These are phyloP conservation scores for Pichia rugopelliculosa DNA, from an alignment of 805 yeast genomes.

Conservation along the genomic window DNA sequence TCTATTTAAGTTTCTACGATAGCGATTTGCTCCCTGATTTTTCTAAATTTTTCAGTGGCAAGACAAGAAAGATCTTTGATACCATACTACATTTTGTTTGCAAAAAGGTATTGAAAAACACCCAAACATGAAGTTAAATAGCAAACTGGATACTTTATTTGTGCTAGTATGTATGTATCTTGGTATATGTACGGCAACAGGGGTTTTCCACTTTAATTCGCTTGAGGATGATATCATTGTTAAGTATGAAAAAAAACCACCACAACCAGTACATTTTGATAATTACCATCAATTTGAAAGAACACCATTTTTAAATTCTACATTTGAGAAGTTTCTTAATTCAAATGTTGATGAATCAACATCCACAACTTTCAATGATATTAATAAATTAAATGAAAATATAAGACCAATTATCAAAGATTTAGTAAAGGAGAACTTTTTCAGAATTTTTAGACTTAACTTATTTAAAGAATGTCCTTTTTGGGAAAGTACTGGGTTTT, in stretches of 20 bases:
- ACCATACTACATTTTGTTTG: too few relatives aligned
- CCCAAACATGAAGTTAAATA: neutral
- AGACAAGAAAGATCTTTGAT: too few relatives aligned
- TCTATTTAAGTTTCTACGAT: too few relatives aligned
- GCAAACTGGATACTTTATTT: neutral
- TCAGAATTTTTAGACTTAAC: conserved; percentile 81
- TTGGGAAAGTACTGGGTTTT: conserved; percentile 74
- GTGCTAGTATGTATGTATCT: neutral
- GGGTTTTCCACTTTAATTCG: neutral
- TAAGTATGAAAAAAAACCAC: conserved; percentile 15
- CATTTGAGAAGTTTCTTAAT: neutral
- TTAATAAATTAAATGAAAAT: conserved; percentile 42
- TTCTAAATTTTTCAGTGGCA: conserved; percentile 2
- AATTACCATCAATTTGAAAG: conserved; percentile 25
- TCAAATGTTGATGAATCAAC: conserved; percentile 24
- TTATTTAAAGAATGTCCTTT: conserved; percentile 79
- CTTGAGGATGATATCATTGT: conserved; percentile 8
- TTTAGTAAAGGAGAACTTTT: conserved; percentile 68
- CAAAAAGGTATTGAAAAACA: too few relatives aligned
- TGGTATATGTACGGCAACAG: neutral
- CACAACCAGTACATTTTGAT: conserved; percentile 13
- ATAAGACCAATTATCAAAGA: conserved; percentile 51
- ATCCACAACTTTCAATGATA: conserved; percentile 33
- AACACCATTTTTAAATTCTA: conserved; percentile 23
- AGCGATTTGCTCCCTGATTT: too few relatives aligned